phyloP scores from a whole-genome alignment of 352 stramenopile species.

The Phytophthora idaei region DNA sequence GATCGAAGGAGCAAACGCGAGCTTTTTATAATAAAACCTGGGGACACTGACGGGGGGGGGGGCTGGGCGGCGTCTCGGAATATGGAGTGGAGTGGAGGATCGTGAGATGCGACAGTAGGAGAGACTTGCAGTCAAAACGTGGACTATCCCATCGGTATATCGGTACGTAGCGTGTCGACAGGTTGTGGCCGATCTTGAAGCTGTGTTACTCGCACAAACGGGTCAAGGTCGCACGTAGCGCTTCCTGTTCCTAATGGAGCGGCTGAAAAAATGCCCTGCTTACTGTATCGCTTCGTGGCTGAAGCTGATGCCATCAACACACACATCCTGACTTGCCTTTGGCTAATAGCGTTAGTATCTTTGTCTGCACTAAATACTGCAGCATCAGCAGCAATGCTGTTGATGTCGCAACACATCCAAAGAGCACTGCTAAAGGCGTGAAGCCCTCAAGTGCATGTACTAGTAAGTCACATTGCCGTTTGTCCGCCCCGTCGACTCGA shows the following conservation, averaged over 20 bases:
- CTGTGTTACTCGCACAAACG: constrained; percentile 12
- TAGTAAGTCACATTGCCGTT: constrained; percentile 6
- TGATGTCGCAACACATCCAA: constrained; percentile 16
- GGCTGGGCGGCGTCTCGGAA: constrained; percentile 11
- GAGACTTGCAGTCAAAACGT: constrained; percentile 17
- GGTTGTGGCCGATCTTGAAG: constrained; percentile 24
- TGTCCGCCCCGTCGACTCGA: constrained; percentile 1
- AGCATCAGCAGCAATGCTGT: background rate
- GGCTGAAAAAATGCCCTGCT: background rate
- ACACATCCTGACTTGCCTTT: constrained; percentile 8
- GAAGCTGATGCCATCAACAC: constrained; percentile 4
- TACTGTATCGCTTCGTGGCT: constrained; percentile 2
- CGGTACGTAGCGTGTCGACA: constrained; percentile 4
- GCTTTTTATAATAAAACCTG: background rate
- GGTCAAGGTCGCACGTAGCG: background rate
- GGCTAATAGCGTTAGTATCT: background rate
- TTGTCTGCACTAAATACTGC: constrained; percentile 30
- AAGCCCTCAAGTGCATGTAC: constrained; percentile 13
- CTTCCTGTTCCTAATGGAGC: constrained; percentile 8
- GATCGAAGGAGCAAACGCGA: constrained; percentile 23
- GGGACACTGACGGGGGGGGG: background rate
- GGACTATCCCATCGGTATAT: constrained; percentile 24
- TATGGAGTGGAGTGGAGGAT: constrained; percentile 19
- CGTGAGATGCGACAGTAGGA: constrained; percentile 15
- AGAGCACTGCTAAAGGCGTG: constrained; percentile 27